Evolutionary conservation across 2,329 filamentous ascomycete species (phyloP), one percentile per base, ranked within the genome.

Genomic region (Penicillium sp.): DNA sequence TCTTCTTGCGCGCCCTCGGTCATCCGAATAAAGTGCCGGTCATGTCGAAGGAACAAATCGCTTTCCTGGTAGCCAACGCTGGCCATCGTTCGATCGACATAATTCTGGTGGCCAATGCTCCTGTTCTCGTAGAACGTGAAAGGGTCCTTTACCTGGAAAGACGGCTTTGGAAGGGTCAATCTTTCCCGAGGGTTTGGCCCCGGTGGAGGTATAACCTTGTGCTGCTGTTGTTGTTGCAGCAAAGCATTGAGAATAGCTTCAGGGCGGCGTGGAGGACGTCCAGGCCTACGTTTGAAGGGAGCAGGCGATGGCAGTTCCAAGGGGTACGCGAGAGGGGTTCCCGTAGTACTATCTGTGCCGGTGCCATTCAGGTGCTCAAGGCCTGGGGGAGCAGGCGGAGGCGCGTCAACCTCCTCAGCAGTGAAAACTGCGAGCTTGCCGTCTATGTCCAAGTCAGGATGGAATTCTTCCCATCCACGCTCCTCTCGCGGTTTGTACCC

Each of bases 401-500:
- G 75, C 16, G 89, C 88, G 65, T 97, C 91, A 6, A 97, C 85
- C 55, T 95, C 87, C 52, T 93, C 84, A 1, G 89, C 84, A 40
- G 79, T 82, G 63, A 90, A 90, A 2, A 95, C 76, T 56, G 85
- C 81, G 54, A 96, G 85, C 3, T 80, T 81, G 10, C 79, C 79
- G 46, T 95, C 89, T 40, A 96, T 89, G 71, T 97, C 90, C 42
- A 98, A 80, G 60, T 96, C 88, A 0, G 89, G 89, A 68, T 98
- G 93, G 55, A 97, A 97, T 66, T 98, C 93, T 63, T 96, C 90
- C 89, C 91, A 98, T 42, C 89, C 88, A 52, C 91, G 84, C 73
- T 98, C 93, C 71, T 98, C 93, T 62, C 93, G 80, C 26, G 93
- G 93, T 67, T 98, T 98, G 71, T 97, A 97, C 41, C 91, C 90